Conservation (phyloP, 768 basidiomycete genomes). For the Leccinum subtestaceum region DNA sequence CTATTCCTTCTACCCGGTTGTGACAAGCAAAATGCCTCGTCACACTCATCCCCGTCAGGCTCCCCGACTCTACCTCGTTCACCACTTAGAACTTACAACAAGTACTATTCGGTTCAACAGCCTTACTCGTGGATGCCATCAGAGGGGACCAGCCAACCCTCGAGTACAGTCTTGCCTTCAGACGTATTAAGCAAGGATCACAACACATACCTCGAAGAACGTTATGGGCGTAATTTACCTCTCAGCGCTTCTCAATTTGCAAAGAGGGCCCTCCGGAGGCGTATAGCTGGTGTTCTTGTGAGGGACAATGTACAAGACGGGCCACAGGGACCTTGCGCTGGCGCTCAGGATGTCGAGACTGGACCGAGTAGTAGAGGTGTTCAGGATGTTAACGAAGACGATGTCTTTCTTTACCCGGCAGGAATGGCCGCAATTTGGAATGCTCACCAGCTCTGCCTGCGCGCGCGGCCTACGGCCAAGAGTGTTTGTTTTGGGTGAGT, state of each 20-base stretch:
- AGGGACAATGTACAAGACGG: constrained; percentile 45
- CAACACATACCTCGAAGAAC: constrained; percentile 81
- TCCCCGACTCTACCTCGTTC: constrained; percentile 27
- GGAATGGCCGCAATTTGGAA: constrained; percentile 97
- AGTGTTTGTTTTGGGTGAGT: constrained; percentile 93
- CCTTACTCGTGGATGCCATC: constrained; percentile 10
- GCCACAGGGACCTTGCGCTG: constrained; percentile 40
- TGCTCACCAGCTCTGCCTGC: constrained; percentile 70
- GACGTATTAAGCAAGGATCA: constrained; percentile 65
- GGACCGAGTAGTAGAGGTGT: constrained; percentile 72
- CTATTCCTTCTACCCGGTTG: constrained; percentile 61
- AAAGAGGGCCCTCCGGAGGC: constrained; percentile 81
- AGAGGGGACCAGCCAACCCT: constrained; percentile 1
- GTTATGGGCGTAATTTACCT: constrained; percentile 90
- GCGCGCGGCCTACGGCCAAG: constrained; percentile 56
- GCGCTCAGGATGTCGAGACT: constrained; percentile 43
- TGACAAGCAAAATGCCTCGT: constrained; percentile 23
- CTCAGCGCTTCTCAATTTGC: constrained; percentile 68
- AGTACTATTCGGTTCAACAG: constrained; percentile 49
- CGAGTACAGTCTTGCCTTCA: constrained; percentile 4
- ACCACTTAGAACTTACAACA: constrained; percentile 48
- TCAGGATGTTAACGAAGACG: constrained; percentile 69
- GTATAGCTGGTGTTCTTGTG: constrained; percentile 84
- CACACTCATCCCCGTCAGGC: constrained; percentile 28
- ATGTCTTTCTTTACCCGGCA: constrained; percentile 83